Conservation (phyloP, 352 stramenopile genomes). For the Pythium aquatile region DNA sequence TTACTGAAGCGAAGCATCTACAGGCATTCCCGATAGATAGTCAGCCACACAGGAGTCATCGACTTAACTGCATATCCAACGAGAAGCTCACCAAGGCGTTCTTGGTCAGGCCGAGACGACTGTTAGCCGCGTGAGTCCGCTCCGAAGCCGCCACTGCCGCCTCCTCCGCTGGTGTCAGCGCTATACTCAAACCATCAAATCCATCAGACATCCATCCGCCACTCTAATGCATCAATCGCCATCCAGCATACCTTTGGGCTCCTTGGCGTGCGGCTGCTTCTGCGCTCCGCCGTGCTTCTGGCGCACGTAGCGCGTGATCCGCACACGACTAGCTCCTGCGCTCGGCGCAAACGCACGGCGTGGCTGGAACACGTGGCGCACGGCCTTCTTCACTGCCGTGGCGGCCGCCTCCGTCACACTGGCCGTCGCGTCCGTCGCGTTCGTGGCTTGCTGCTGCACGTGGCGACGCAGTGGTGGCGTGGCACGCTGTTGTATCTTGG, state of each 20-base stretch:
- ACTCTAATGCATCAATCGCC: background rate
- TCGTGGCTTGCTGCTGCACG: slow-evolving; percentile 23
- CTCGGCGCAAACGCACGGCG: background rate
- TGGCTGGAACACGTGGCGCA: slow-evolving; percentile 1
- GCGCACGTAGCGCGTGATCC: slow-evolving; percentile 19
- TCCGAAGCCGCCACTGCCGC: slow-evolving; percentile 27
- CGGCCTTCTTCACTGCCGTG: slow-evolving; percentile 14
- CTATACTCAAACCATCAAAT: background rate
- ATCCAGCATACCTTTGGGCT: background rate
- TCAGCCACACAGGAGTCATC: background rate
- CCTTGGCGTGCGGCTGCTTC: slow-evolving; percentile 3
- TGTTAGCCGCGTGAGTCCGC: slow-evolving; percentile 37
- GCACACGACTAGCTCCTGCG: background rate
- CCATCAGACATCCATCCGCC: background rate
- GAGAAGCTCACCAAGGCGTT: slow-evolving; percentile 33
- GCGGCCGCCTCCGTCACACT: background rate
- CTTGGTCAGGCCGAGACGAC: slow-evolving; percentile 30
- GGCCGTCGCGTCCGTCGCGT: background rate
- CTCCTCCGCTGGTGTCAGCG: slow-evolving; percentile 22
- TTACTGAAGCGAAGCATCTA: slow-evolving; percentile 84
- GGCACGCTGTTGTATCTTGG: slow-evolving; percentile 25
- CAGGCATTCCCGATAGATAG: slow-evolving; percentile 6
- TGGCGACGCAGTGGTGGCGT: slow-evolving; percentile 28
- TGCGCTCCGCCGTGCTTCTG: slow-evolving; percentile 7
- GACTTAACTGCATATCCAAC: background rate